These are phyloP conservation scores for Termitomyces sp. DNA, from an alignment of 768 basidiomycete genomes.

Conservation along the genomic window DNA sequence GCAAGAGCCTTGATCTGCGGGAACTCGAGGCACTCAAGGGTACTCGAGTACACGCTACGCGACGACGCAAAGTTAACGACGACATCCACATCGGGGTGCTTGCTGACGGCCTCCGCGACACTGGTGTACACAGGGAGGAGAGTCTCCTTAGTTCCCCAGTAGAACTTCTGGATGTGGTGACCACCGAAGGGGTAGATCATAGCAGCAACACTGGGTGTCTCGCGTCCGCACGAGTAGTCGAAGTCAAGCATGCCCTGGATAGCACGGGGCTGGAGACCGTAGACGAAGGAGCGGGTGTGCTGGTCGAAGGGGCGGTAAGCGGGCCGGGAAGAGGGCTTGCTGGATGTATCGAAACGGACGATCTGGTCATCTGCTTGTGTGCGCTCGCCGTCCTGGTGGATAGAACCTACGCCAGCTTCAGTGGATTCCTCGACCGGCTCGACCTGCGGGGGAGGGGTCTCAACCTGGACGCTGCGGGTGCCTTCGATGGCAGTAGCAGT, in stretches of 20 bases:
- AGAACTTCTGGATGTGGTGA: slow-evolving; percentile 99
- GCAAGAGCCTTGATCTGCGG: slow-evolving; percentile 66
- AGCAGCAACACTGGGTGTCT: slow-evolving; percentile 89
- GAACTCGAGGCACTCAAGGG: slow-evolving; percentile 82
- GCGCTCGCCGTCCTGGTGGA: slow-evolving; percentile 77
- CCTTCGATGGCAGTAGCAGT: slow-evolving; percentile 24
- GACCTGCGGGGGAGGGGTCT: slow-evolving; percentile 38
- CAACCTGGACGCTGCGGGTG: slow-evolving; percentile 35
- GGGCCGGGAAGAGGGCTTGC: slow-evolving; percentile 52
- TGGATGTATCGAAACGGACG: slow-evolving; percentile 74
- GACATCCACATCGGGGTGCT: slow-evolving; percentile 96
- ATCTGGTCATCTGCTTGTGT: slow-evolving; percentile 87
- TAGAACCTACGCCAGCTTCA: slow-evolving; percentile 58
- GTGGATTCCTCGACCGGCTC: slow-evolving; percentile 37
- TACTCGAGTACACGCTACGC: slow-evolving; percentile 92
- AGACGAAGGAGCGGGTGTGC: slow-evolving; percentile 94
- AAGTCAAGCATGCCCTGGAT: slow-evolving; percentile 98
- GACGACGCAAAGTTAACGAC: slow-evolving; percentile 98
- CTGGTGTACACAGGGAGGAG: slow-evolving; percentile 96
- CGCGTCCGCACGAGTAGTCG: slow-evolving; percentile 95
- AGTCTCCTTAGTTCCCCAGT: slow-evolving; percentile 99
- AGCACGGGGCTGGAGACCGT: slow-evolving; percentile 97
- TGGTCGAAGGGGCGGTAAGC: slow-evolving; percentile 91
- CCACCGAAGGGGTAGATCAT: slow-evolving; percentile 99
- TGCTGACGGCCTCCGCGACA: slow-evolving; percentile 85